Percentiles rank a stretch among this genome's conserved stretches.
phyloP scores from a whole-genome alignment of 2,329 filamentous ascomycete genomes.

The Neopestalotiopsis sp. region DNA sequence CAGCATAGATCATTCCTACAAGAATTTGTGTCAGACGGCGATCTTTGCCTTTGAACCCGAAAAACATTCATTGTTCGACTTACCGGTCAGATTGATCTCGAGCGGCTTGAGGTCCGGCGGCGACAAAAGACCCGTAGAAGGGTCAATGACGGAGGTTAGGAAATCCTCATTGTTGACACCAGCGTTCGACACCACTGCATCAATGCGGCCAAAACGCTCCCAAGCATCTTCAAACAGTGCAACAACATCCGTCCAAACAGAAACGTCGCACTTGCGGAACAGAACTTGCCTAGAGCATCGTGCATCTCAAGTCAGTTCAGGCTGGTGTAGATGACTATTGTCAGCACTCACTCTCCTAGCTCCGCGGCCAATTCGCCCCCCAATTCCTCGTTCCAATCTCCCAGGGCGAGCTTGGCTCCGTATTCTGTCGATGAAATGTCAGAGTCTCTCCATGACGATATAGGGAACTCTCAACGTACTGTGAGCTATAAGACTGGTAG shows the following conservation, averaged over 20 bases:
- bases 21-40: neutral
- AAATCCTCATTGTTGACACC: constrained; percentile 6
- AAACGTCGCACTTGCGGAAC: constrained; percentile 8
- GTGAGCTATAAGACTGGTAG: neutral
- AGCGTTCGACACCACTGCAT: constrained; percentile 5
- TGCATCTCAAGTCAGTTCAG: neutral
- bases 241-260: neutral
- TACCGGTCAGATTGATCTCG: neutral
- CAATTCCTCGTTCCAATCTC: constrained; percentile 4
- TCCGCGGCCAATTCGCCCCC: neutral
- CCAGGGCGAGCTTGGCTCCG: constrained; percentile 7
- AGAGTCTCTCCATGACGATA: neutral
- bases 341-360: neutral
- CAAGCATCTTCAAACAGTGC: constrained; percentile 10
- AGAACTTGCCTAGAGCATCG: neutral
- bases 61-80: neutral
- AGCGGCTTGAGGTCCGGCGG: constrained; percentile 2
- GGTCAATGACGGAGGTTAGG: neutral
- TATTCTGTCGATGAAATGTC: neutral
- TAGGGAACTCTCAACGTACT: neutral
- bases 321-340: neutral
- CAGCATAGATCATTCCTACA: neutral
- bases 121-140: neutral
- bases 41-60: neutral
- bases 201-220: neutral